Evolutionary conservation across 768 basidiomycete species (phyloP), one percentile per base, ranked within the genome.

Genomic region (Lentinula edodes): DNA sequence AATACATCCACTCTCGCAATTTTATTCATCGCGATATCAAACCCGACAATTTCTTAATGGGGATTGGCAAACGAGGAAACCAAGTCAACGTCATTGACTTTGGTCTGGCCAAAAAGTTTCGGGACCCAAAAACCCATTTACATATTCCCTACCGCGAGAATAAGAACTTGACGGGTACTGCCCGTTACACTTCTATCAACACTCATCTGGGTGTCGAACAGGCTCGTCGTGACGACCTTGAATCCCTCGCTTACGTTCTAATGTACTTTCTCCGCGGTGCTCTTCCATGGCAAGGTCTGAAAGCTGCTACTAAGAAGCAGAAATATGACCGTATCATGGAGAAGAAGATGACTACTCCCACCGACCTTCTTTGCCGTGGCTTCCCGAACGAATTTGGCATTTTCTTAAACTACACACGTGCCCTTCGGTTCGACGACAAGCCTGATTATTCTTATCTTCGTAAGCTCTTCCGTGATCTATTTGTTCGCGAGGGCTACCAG

Each of bases 301-400:
- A 99, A 81, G 97, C 97, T 63, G 96, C 96, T 43, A 99, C 97
- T 62, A 99, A 99, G 93, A 99, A 99, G 86, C 97, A 99, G 83
- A 99, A 99, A 81, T 98, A 98, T 76, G 97, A 98, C 77, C 90
- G 97, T 63, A 99, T 99, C 80, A 99, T 99, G 97, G 97, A 99
- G 80, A 99, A 99, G 87, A 99, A 99, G 87, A 98, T 99, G 95
- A 98, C 97, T 41, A 97, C 95, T 0, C 93, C 95, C 13, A 95
- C 93, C 55, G 95, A 98, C 73, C 82, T 96, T 62, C 87, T 99
- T 34, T 98, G 96, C 81, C 95, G 96, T 67, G 95, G 93, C n/a
- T 98, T 97, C 85, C 96, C 97, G 64, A 95, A 95, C 80, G 97
- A 99, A 78, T 97, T 98, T 66, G 96, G 95, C 45, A 97, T 98